A percentile compares a stretch with the other conserved stretches of the same genome.
Evolutionary conservation across 2,329 filamentous ascomycete genomes (phyloP).

Genomic region (Triangularia setosa): DNA sequence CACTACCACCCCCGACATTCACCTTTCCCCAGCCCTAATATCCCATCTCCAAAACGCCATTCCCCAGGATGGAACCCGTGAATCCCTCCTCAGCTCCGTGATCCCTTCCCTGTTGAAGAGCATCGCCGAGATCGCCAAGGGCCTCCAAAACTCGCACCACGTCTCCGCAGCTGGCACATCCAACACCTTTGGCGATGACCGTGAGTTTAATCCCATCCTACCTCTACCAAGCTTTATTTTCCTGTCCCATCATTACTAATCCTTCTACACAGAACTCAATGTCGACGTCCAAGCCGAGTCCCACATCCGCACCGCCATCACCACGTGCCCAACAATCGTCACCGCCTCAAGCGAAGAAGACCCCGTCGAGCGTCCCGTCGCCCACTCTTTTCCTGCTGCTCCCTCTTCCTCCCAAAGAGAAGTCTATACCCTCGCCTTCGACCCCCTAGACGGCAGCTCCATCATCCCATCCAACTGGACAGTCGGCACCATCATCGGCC

Average conservation of each 20-base stretch:
- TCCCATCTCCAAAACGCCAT: slow-evolving; percentile 7
- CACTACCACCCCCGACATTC: not conserved
- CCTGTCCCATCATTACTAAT: not conserved
- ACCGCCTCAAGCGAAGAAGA: slow-evolving; percentile 60
- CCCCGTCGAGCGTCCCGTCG: slow-evolving; percentile 44
- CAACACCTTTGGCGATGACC: slow-evolving; percentile 57
- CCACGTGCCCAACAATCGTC: slow-evolving; percentile 41
- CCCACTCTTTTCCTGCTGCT: slow-evolving; percentile 3
- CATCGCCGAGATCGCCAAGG: slow-evolving; percentile 42
- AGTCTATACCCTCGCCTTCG: slow-evolving; percentile 57
- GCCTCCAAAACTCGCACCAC: slow-evolving; percentile 42
- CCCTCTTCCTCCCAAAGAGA: slow-evolving; percentile 29
- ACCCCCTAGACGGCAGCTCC: slow-evolving; percentile 60
- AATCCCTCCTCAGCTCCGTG: slow-evolving; percentile 40
- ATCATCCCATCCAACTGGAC: slow-evolving; percentile 57
- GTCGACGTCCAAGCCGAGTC: slow-evolving; percentile 52
- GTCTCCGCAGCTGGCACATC: slow-evolving; percentile 47
- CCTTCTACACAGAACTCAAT: slow-evolving; percentile 41
- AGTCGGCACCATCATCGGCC: slow-evolving; percentile 56
- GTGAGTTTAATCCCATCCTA: too few species aligned
- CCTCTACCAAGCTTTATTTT: not conserved
- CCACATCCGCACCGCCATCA: slow-evolving; percentile 43
- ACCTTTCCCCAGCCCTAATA: not conserved
- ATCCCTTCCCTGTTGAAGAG: slow-evolving; percentile 46
- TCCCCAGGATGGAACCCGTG: not conserved